Evolutionary conservation across 768 basidiomycete species (phyloP).

Genomic region (Lentinula aciculospora): DNA sequence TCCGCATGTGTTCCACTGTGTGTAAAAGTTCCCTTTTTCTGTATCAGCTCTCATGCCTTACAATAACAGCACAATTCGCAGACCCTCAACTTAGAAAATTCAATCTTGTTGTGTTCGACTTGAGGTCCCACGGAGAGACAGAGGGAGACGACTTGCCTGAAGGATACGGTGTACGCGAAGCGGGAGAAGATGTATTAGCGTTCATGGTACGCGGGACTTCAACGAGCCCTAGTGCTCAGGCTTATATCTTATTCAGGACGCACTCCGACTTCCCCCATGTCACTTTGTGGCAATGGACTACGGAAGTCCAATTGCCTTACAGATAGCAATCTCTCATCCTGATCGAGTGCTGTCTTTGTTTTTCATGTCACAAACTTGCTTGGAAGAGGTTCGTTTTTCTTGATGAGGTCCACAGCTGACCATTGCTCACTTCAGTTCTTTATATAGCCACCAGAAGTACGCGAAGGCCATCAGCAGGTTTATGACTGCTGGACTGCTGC

Average conservation of each 20-base stretch:
- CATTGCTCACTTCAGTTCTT: not conserved
- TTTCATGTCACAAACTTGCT: slow-evolving; percentile 19
- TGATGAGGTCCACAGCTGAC: not conserved
- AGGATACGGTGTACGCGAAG: slow-evolving; percentile 17
- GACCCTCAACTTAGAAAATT: slow-evolving; percentile 22
- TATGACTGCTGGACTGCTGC: slow-evolving; percentile 10
- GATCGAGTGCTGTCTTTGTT: slow-evolving; percentile 20
- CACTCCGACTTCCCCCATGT: slow-evolving; percentile 19
- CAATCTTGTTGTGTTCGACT: slow-evolving; percentile 24
- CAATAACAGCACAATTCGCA: slow-evolving; percentile 26
- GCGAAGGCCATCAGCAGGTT: slow-evolving; percentile 11
- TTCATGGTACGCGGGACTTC: slow-evolving; percentile 17
- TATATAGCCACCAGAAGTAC: slow-evolving; percentile 9
- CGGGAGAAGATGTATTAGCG: slow-evolving; percentile 21
- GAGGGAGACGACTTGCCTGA: slow-evolving; percentile 14
- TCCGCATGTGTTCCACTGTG: slow-evolving; percentile 29
- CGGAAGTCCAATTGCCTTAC: slow-evolving; percentile 18
- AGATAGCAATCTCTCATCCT: slow-evolving; percentile 18
- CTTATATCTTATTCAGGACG: slow-evolving; percentile 15
- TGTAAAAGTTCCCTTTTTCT: slow-evolving; percentile 8
- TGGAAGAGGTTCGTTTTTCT: slow-evolving; percentile 18
- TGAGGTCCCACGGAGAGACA: slow-evolving; percentile 20
- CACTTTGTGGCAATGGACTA: slow-evolving; percentile 23
- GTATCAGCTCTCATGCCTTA: not conserved
- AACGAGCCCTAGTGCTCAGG: not conserved